phyloP scores from a whole-genome alignment of 2,329 filamentous ascomycete genomes.

The Phymatotrichopsis omnivora region DNA sequence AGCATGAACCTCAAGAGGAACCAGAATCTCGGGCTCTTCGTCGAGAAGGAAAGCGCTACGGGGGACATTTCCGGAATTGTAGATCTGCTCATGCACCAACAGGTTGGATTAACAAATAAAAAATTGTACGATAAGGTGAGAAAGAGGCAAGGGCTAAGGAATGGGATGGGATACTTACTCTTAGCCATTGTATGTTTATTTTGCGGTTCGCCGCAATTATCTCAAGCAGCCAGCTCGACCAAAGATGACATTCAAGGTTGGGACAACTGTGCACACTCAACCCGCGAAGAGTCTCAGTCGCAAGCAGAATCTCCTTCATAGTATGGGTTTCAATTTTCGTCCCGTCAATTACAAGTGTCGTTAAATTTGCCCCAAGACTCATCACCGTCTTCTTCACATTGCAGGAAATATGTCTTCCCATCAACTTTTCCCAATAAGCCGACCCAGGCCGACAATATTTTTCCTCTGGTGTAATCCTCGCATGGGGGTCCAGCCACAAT shows the following conservation, averaged over 20 bases:
- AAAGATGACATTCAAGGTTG: conserved; percentile 19
- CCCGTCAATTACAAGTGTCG: conserved; percentile 22
- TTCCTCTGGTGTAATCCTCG: neutral
- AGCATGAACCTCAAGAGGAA: neutral
- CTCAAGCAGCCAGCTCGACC: conserved; percentile 21
- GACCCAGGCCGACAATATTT: neutral
- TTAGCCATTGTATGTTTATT: conserved; percentile 20
- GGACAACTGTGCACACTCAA: conserved; percentile 19
- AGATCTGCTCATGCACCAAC: conserved; percentile 19
- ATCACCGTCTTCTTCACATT: conserved; percentile 10
- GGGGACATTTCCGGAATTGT: conserved; percentile 21
- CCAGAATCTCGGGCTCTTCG: conserved; percentile 1
- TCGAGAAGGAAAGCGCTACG: conserved; percentile 6
- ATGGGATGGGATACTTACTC: conserved; percentile 1
- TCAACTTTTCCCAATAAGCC: neutral
- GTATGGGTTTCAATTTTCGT: conserved; percentile 16
- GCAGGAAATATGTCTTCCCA: conserved; percentile 1
- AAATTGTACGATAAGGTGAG: too few species aligned
- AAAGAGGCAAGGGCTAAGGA: neutral
- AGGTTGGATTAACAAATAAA: too few species aligned
- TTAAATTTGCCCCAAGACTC: conserved; percentile 13
- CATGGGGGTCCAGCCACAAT: neutral
- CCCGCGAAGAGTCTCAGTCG: conserved; percentile 16
- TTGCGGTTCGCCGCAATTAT: conserved; percentile 1
- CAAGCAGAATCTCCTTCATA: conserved; percentile 6